Base-by-base conservation (phyloP, 179 eudicot species). In the Silene coronaria region DNA sequence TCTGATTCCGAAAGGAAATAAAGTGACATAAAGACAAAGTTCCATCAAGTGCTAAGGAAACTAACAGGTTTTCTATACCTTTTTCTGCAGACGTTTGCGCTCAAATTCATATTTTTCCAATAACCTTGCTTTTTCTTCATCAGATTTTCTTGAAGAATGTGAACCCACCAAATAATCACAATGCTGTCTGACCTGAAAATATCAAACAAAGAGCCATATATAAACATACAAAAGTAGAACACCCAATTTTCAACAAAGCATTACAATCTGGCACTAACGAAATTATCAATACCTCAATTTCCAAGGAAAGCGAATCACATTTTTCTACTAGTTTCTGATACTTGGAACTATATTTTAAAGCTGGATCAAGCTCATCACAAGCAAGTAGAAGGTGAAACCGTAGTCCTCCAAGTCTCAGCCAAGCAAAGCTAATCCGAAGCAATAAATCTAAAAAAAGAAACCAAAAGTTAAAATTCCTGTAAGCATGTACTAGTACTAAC, bases 351-450 rank as follows among this genome's bases (percentile, higher is more conserved):
- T 87, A 86, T 82, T 93, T 95, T 22, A 86, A 74, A 78, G 96
- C 82, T 66, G 97, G 99, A 84, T 95, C 99, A 75, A 93, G 83
- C 78, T 87, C 93, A 83, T 88, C 89, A 80, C 87, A 86, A 76
- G 86, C 82, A 72, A 86, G 84, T 79, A 95, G 84, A 70, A 95
- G 97, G 78, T 83, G 89, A 82, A 85, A 89, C 16, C 97, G 89
- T 77, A 95, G 78, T 63, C 87, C 87, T 26, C 97, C 99, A 79
- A 95, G 82, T 51, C 87, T 86, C 62, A 89, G 73, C 91, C 97
- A 90, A 66, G 91, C 87, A 83, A 85, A 76, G 36, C 96, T 91
- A 55, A 87, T n/a, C 26, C 66, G 80, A 68, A 76, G 76, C 51
- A 69, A 46, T 21, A 76, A 42, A 17, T 82, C 97, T 92, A 76